A percentile compares a stretch with the other conserved stretches of the same genome.
phyloP scores from a whole-genome alignment of 2,329 filamentous ascomycete species.

The Didymella keratinophila region DNA sequence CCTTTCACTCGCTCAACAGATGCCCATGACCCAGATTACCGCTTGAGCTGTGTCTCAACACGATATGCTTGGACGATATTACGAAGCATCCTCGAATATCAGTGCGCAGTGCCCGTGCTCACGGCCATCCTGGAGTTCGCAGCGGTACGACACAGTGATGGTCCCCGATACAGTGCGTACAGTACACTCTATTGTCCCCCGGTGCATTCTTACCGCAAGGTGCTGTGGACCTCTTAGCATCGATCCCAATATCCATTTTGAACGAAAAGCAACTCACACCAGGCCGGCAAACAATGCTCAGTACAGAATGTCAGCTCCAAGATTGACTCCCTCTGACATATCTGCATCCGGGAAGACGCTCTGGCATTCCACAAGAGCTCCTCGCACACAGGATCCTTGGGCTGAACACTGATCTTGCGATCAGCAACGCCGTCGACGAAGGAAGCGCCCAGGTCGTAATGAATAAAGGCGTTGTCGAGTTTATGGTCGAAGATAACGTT shows the following conservation, averaged over 20 bases:
- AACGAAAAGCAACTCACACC: too few relatives aligned
- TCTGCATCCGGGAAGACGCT: slow-evolving; percentile 14
- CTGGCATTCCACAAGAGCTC: not conserved
- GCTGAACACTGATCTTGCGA: slow-evolving; percentile 34
- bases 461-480: slow-evolving; percentile 32
- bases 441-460: slow-evolving; percentile 42
- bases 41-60: too few relatives aligned
- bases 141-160: not conserved
- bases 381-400: slow-evolving; percentile 33
- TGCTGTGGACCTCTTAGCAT: not conserved
- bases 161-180: not conserved
- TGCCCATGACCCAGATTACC: too few relatives aligned
- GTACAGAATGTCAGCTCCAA: slow-evolving; percentile 42
- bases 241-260: too few relatives aligned
- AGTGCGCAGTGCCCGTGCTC: too few relatives aligned
- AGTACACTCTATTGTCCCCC: not conserved
- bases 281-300: slow-evolving; percentile 41
- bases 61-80: too few relatives aligned
- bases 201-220: not conserved
- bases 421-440: slow-evolving; percentile 41
- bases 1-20: too few relatives aligned
- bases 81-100: not conserved
- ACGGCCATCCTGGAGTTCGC: too few relatives aligned
- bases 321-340: slow-evolving; percentile 32
- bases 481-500: slow-evolving; percentile 43